These are phyloP conservation scores for Mrakia gelida DNA, from an alignment of 768 basidiomycete species.

Conservation along the genomic window DNA sequence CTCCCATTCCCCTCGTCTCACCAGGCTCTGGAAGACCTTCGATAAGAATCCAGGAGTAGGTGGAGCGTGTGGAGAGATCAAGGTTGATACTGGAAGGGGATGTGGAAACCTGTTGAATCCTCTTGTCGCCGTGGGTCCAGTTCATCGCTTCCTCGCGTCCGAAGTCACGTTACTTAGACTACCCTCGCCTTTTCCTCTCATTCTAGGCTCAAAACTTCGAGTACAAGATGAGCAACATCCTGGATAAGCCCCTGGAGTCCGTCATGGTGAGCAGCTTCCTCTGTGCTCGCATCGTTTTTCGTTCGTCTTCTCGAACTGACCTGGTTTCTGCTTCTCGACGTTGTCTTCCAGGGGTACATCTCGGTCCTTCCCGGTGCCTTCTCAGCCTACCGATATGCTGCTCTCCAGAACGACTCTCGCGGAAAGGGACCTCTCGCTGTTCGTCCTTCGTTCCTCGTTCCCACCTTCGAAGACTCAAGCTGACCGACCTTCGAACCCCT, in stretches of 20 bases:
- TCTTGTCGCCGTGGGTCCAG: neutral
- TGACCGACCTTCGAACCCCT: no score
- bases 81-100: constrained; percentile 54
- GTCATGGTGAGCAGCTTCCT: constrained; percentile 51
- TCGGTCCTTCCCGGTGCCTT: constrained; percentile 26
- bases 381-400: constrained; percentile 58
- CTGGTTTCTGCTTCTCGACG: neutral
- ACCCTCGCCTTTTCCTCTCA: no score
- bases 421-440: constrained; percentile 8
- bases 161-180: no score
- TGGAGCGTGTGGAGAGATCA: constrained; percentile 26
- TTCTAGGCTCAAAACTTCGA: constrained; percentile 23
- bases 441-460: neutral
- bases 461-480: neutral
- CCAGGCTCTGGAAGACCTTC: constrained; percentile 41
- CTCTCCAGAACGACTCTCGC: constrained; percentile 57
- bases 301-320: neutral
- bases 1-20: neutral
- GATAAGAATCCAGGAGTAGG: constrained; percentile 21
- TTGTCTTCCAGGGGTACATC: constrained; percentile 46
- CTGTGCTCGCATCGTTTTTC: neutral
- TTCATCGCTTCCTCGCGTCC: no score
- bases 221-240: constrained; percentile 61
- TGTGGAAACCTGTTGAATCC: constrained; percentile 53
- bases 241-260: constrained; percentile 54